Conservation (phyloP, 176 grass and related monocot genomes). For the Ampelocalamus luodianensis region DNA sequence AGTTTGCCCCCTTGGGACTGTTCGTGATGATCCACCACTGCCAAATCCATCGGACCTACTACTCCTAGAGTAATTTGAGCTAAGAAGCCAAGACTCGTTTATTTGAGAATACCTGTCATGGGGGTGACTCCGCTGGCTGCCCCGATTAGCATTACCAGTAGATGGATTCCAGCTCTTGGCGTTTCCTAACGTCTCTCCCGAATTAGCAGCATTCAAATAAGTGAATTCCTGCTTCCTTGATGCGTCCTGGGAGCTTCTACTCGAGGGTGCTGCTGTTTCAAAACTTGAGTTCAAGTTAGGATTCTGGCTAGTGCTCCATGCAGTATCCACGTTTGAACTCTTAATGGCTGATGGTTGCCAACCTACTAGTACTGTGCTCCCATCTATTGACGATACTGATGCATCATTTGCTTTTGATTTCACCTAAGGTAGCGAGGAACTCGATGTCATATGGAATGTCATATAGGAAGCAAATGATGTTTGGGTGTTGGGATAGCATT, state of each 20-base stretch:
- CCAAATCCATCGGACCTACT: constrained; percentile 49
- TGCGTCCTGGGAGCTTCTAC: constrained; percentile 31
- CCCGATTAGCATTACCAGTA: constrained; percentile 45
- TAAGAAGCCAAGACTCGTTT: constrained; percentile 59
- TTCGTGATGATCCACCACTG: constrained; percentile 53
- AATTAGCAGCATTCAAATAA: constrained; percentile 47
- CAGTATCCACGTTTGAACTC: constrained; percentile 26
- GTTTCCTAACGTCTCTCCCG: constrained; percentile 46
- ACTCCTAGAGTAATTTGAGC: constrained; percentile 51
- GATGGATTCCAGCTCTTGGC: constrained; percentile 48
- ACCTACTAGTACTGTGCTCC: constrained; percentile 26
- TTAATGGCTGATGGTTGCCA: constrained; percentile 41
- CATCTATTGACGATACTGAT: constrained; percentile 7
- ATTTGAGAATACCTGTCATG: constrained; percentile 46
- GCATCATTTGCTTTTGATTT: constrained; percentile 32
- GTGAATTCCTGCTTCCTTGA: constrained; percentile 50
- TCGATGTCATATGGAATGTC: constrained; percentile 2
- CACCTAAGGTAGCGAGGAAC: constrained; percentile 21
- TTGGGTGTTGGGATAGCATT: constrained; percentile 7
- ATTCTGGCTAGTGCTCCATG: constrained; percentile 36
- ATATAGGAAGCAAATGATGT: constrained; percentile 17
- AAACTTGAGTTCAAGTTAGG: constrained; percentile 26
- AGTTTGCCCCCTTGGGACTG: constrained; percentile 48
- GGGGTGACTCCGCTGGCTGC: constrained; percentile 45
- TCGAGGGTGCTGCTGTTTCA: constrained; percentile 26